A percentile compares a stretch with the other conserved stretches of the same genome.
Evolutionary conservation across 192 early-diverging fungal species (phyloP).

Genomic region (Podila verticillata): DNA sequence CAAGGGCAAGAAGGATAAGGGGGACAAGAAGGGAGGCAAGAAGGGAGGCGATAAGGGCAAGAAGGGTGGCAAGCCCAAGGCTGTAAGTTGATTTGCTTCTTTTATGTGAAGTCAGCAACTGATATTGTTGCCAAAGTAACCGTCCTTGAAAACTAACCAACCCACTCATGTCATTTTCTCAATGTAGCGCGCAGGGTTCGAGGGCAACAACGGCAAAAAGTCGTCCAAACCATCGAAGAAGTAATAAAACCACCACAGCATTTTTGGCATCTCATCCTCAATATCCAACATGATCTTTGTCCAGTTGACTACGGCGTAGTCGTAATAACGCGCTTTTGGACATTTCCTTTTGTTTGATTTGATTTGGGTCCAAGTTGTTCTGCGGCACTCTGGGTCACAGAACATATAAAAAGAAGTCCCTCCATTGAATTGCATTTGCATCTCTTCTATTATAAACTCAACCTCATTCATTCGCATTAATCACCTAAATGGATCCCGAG

Average conservation of each 20-base stretch:
- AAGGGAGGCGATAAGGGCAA: constrained; percentile 5
- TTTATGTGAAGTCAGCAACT: too few relatives aligned
- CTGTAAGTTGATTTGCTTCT: constrained; percentile 25
- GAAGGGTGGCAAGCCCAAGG: constrained; percentile 52
- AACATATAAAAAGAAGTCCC: too few relatives aligned
- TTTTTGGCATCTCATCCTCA: background rate
- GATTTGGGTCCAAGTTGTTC: background rate
- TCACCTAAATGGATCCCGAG: constrained; percentile 36
- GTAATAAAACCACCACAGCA: constrained; percentile 33
- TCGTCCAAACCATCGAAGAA: constrained; percentile 48
- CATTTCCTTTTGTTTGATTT: too few relatives aligned
- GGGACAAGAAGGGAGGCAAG: constrained; percentile 16
- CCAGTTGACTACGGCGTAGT: too few relatives aligned
- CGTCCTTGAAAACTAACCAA: too few relatives aligned
- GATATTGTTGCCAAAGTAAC: too few relatives aligned
- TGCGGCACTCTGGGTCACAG: background rate
- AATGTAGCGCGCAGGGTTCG: constrained; percentile 47
- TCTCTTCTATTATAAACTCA: background rate
- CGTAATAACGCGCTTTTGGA: too few relatives aligned
- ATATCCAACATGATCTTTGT: too few relatives aligned
- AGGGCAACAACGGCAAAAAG: constrained; percentile 50
- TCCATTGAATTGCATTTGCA: too few relatives aligned
- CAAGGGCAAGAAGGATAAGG: constrained; percentile 59
- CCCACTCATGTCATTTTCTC: background rate
- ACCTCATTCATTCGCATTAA: background rate